Conservation (phyloP, 345 rosid genomes). For the Eucalyptus erythrocorys region DNA sequence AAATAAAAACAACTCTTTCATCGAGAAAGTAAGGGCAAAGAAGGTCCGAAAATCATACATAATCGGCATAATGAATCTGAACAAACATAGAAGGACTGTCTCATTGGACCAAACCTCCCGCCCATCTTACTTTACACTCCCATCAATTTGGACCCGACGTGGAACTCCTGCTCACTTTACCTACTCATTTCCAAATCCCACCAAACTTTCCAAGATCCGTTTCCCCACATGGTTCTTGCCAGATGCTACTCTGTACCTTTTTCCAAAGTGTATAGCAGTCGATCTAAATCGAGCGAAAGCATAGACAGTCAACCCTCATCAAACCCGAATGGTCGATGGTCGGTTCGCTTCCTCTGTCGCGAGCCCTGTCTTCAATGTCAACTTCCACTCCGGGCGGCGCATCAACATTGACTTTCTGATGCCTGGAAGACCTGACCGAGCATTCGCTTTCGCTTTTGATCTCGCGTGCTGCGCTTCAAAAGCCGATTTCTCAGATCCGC, state of each 20-base stretch:
- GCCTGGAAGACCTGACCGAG: background rate
- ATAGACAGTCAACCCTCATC: background rate
- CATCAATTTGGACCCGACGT: background rate
- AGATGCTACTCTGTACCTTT: background rate
- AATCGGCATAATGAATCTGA: background rate
- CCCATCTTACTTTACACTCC: background rate
- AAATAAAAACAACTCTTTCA: fast-evolving
- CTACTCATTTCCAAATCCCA: background rate
- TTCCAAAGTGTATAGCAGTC: fast-evolving
- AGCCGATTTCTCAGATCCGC: background rate
- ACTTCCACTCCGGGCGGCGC: background rate
- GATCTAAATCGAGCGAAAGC: background rate
- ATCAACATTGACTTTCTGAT: background rate
- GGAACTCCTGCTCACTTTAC: background rate
- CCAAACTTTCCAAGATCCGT: background rate
- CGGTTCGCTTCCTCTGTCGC: background rate
- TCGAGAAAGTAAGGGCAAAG: background rate
- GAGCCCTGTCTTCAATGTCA: background rate
- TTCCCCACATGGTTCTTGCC: background rate
- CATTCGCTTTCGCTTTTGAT: background rate
- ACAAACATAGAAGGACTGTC: fast-evolving
- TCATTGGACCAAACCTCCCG: background rate
- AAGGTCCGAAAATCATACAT: fast-evolving
- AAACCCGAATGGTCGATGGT: background rate
- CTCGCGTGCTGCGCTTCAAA: background rate